A percentile compares a stretch with the other conserved stretches of the same genome.
These are phyloP conservation scores for Coriolopsis trogii DNA, from an alignment of 1,284 basidiomycete species.

Conservation along the genomic window DNA sequence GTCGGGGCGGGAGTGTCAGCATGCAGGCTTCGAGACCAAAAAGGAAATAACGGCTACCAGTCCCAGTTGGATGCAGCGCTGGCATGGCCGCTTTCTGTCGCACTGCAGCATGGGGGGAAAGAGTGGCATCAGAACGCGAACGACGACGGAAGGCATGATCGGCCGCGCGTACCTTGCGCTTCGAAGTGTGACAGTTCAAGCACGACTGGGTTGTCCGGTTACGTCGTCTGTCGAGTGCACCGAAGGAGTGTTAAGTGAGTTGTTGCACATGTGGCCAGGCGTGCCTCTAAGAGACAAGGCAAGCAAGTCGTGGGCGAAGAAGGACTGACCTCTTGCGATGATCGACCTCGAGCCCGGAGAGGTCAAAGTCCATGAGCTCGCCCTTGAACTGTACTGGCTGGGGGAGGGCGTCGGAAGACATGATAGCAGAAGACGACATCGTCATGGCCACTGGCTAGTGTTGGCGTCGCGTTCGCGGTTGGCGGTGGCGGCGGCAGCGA, in stretches of 20 bases:
- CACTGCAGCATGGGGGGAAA: slow-evolving; percentile 53
- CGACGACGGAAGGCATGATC: slow-evolving; percentile 3
- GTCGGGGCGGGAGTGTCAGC: slow-evolving; percentile 1
- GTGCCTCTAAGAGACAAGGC: slow-evolving; percentile 1
- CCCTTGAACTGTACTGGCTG: slow-evolving; percentile 57
- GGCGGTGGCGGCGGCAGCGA: too few relatives aligned
- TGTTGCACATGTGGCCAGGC: neutral
- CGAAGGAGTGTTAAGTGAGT: neutral
- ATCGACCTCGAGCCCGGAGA: slow-evolving; percentile 62
- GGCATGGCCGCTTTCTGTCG: slow-evolving; percentile 84
- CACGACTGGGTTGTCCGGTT: slow-evolving; percentile 90
- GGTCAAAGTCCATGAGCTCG: slow-evolving; percentile 70
- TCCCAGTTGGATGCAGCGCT: slow-evolving; percentile 82
- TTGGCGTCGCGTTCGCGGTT: too few relatives aligned
- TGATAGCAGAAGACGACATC: slow-evolving; percentile 38
- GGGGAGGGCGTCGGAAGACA: slow-evolving; percentile 28
- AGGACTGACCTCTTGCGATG: slow-evolving; percentile 47
- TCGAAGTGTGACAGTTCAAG: slow-evolving; percentile 91
- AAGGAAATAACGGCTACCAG: slow-evolving; percentile 48
- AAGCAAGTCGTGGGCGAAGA: too few relatives aligned
- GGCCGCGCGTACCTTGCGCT: slow-evolving; percentile 81
- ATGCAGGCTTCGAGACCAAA: slow-evolving; percentile 22
- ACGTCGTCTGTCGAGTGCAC: slow-evolving; percentile 54
- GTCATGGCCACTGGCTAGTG: slow-evolving; percentile 21
- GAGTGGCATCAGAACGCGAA: neutral